Evolutionary conservation across 495 filamentous ascomycete genomes (phyloP), one percentile per base, ranked within the genome.

Genomic region (Neurospora sp.): DNA sequence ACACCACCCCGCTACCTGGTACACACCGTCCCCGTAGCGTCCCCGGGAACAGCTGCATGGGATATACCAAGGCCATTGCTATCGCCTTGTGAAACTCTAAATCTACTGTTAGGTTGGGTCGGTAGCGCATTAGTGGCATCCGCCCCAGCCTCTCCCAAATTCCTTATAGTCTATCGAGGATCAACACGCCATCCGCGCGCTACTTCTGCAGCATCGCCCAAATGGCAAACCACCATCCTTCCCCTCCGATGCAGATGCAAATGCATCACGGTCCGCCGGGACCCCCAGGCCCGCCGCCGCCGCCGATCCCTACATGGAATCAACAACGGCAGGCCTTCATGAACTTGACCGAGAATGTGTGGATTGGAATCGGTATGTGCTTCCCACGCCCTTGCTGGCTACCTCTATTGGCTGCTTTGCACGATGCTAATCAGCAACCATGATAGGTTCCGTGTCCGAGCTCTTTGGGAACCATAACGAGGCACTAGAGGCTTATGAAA

Each of bases 391-490:
- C 27, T 69, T 44, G 70, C n/a, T n/a, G 42, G 23, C 16, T 46
- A 38, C 18, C 37, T 4, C n/a, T 20, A 16, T 54, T 70, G 23
- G 12, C 35, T 35, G 10, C 70, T 18, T 70, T 20, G 71, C 70
- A 74, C 75, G 74, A 76, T 38, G 76, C 72, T 79, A 70, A 83
- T 18, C 1, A 35, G 27, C 77, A 74, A 70, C 42, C 70, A 77
- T n/a, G 71, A 41, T 78, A 97, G 95, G 95, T 11, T 90, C 87
- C 78, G 84, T 95, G 74, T 91, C 92, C n/a, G 96, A 99, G 83
- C 80, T 94, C 76, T 90, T 97, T 86, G 92, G 92, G 35, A 92
- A 97, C 76, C 83, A 94, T 20, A 96, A 98, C 72, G 92, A 94
- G 76, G 95, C 94, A 69, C 92, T 93, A 84, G 83, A 86, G 72